phyloP scores from a whole-genome alignment of 192 early-diverging fungal species.

The Coemansia sp. region DNA sequence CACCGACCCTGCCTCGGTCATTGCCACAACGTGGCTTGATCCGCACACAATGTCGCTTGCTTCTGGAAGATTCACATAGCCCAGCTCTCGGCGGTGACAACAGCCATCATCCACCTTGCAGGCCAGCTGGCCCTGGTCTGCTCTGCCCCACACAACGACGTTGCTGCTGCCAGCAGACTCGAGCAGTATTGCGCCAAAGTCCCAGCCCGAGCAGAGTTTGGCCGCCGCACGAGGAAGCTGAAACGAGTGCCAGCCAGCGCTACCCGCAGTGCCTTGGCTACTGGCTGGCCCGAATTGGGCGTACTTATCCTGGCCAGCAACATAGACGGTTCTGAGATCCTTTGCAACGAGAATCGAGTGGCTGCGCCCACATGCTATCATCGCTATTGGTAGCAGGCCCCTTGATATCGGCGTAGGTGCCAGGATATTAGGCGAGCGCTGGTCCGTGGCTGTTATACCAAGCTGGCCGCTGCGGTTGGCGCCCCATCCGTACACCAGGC shows the following conservation, averaged over 20 bases:
- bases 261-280: neutral
- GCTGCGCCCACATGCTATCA: slow-evolving; percentile 63
- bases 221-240: slow-evolving; percentile 2
- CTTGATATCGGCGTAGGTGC: neutral
- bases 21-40: slow-evolving; percentile 69
- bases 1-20: slow-evolving; percentile 47
- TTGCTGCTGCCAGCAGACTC: slow-evolving; percentile 48
- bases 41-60: slow-evolving; percentile 57
- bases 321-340: slow-evolving; percentile 48
- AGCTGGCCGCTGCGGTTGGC: slow-evolving; percentile 65
- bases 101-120: neutral
- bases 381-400: slow-evolving; percentile 37
- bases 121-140: slow-evolving; percentile 70
- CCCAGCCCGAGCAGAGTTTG: slow-evolving; percentile 50
- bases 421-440: neutral
- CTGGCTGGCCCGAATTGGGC: slow-evolving; percentile 56
- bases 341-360: slow-evolving; percentile 57
- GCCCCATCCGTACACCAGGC: slow-evolving; percentile 59
- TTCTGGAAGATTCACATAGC: slow-evolving; percentile 3
- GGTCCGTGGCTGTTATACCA: slow-evolving; percentile 24
- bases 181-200: slow-evolving; percentile 55
- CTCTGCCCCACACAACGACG: slow-evolving; percentile 69
- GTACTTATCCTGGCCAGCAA: slow-evolving; percentile 63
- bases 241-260: slow-evolving; percentile 12
- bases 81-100: slow-evolving; percentile 9